Conservation (phyloP, 176 grass and related monocot species). For the Chloris gayana region DNA sequence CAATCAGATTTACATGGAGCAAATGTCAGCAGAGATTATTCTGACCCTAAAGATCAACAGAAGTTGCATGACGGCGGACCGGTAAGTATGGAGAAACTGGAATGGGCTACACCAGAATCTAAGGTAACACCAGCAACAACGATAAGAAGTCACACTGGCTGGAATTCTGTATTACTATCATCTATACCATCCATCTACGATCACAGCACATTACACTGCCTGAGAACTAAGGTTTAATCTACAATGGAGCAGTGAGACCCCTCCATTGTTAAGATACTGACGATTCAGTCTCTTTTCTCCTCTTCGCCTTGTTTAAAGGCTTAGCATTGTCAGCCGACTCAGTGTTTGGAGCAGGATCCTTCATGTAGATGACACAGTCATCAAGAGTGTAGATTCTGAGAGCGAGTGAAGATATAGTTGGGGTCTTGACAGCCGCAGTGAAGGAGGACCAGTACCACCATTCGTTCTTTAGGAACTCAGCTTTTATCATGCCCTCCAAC, state of each 20-base stretch:
- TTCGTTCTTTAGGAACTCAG: constrained; percentile 76
- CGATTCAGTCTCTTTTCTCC: constrained; percentile 49
- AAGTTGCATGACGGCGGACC: background rate
- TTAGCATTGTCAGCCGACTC: constrained; percentile 43
- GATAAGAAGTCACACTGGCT: constrained; percentile 26
- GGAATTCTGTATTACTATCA: constrained; percentile 35
- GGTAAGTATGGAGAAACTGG: background rate
- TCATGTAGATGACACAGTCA: constrained; percentile 73
- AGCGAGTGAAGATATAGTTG: constrained; percentile 76
- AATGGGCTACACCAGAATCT: constrained; percentile 17
- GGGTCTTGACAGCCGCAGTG: constrained; percentile 77
- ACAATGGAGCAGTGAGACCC: constrained; percentile 23
- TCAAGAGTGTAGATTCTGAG: constrained; percentile 88
- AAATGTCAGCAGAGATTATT: constrained; percentile 22
- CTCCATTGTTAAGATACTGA: constrained; percentile 27
- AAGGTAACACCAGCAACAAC: constrained; percentile 9
- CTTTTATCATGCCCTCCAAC: constrained; percentile 80
- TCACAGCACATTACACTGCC: constrained; percentile 28
- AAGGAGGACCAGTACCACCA: constrained; percentile 99
- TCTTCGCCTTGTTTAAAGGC: constrained; percentile 51
- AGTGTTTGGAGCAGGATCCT: constrained; percentile 45
- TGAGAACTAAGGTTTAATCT: constrained; percentile 36
- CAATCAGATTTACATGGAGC: constrained; percentile 32
- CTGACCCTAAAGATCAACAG: constrained; percentile 30
- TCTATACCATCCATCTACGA: constrained; percentile 34